Evolutionary conservation across 371 early-diverging fungal genomes (phyloP).

Genomic region (Mucor ambiguus): DNA sequence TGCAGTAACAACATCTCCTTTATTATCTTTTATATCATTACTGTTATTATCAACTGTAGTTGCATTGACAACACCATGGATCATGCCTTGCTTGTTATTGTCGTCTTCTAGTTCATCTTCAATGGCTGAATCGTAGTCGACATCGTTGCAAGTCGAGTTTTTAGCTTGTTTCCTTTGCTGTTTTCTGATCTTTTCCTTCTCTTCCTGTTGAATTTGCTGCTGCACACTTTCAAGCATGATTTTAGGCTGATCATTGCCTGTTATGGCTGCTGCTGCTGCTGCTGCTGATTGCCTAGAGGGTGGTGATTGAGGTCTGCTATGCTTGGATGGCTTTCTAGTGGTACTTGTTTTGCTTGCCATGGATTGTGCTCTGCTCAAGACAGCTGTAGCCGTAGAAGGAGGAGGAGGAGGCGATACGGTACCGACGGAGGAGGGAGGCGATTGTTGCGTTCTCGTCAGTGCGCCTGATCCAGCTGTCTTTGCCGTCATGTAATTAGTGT

Average conservation of each 20-base stretch:
- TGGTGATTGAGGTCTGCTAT: constrained; percentile 19
- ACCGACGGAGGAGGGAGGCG: not conserved
- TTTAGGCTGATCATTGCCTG: not conserved
- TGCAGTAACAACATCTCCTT: constrained; percentile 2
- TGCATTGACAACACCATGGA: not conserved
- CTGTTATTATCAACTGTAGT: constrained; percentile 4
- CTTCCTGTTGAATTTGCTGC: constrained; percentile 8
- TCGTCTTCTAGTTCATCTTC: constrained; percentile 13
- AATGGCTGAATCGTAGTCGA: not conserved
- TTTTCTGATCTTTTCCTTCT: not conserved
- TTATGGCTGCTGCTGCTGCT: constrained; percentile 1
- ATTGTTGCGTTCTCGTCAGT: constrained; percentile 6
- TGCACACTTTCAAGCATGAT: constrained; percentile 19
- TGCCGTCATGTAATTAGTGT: constrained; percentile 15
- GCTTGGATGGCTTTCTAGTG: constrained; percentile 7
- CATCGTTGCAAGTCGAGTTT: not conserved
- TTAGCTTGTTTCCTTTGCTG: not conserved
- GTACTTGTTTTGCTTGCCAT: constrained; percentile 6
- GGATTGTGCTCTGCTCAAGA: not conserved
- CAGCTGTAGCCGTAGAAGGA: not conserved
- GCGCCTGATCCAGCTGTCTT: constrained; percentile 22
- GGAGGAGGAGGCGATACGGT: not conserved
- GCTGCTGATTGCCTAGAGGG: constrained; percentile 15
- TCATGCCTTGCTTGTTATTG: not conserved
- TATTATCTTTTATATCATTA: constrained; percentile 6